Base-by-base conservation (phyloP, 139 green algal genomes). In the Coelastrella sp. region DNA sequence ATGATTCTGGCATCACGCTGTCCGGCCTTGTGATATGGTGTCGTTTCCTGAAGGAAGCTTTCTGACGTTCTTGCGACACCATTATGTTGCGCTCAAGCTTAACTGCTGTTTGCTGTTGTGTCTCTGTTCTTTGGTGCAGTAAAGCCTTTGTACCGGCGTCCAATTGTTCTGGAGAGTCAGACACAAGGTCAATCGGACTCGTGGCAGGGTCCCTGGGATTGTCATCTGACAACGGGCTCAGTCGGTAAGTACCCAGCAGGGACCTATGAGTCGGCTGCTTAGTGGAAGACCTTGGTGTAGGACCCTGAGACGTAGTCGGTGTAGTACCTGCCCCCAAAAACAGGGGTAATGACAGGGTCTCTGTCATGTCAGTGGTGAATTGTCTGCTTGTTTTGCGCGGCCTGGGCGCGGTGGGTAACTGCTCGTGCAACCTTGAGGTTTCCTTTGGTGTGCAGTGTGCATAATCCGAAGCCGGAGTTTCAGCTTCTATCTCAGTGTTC, bases 341-440 rank as follows among this genome's bases (percentile, higher is more conserved):
- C 7, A 68, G 7, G 10, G 61, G 61, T 7, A 10, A 68, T 17
- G 61, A 10, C 10, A 68, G 7, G 10, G 61, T 68, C 7, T 68
- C 10, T 68, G 10, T 7, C 61, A 78, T 32, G 8, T 5, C 73
- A 78, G 19, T n/a, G 8, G 73, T 14, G 17, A 32, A 7, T 7
- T 78, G 14, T 32, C 74, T 80, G 74, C 74, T 59, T 58, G 74
- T n/a, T n/a, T n/a, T n/a, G n/a, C n/a, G n/a, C n/a, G n/a, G n/a
- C n/a, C n/a, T n/a, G n/a, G n/a, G n/a, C n/a, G n/a, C n/a, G n/a
- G n/a, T n/a, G n/a, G n/a, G n/a, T n/a, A n/a, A n/a, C n/a, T n/a
- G n/a, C n/a, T n/a, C n/a, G n/a, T n/a, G n/a, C n/a, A n/a, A n/a
- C n/a, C n/a, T n/a, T n/a, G n/a, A n/a, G 73, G 17, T 78, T 8